Base-by-base conservation (phyloP, 306 rosid genomes). In the Alnus glutinosa region DNA sequence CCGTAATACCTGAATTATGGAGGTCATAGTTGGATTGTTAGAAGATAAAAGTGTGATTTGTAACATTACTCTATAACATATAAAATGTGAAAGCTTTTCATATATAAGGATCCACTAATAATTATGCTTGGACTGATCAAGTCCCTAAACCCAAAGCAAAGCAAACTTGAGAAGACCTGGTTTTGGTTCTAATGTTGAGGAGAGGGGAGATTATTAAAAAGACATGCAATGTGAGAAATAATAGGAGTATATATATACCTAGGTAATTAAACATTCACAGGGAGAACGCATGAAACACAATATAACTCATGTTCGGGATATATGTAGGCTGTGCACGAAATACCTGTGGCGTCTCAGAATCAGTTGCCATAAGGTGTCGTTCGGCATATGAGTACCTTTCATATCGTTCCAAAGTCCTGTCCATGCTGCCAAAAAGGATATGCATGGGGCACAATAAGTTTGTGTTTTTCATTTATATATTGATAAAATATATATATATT, bases 341-440 rank as follows among this genome's bases (percentile, higher is more conserved):
- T 83, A 93, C 97, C 92, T 93, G 87, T 12, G 83, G 48, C 28
- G 28, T 23, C 75, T 85, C 88, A 57, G 78, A 76, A 66, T 70
- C 74, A 59, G 57, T 16, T 69, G 78, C 52, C 30, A 49, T 79
- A 50, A 76, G 11, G 10, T 76, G 85, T 69, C 75, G 74, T 70
- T 85, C 87, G 16, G 85, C 77, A 37, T 55, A 64, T 5, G 88
- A 44, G 50, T 84, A 83, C 69, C 88, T 84, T 71, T 91, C 97
- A 54, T 91, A 92, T 71, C 90, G 79, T 77, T 92, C 96, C 75
- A 93, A 77, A 55, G 86, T 68, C 15, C 37, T 76, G 48, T 88
- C 93, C 88, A 93, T 71, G 78, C 98, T 93, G 88, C 73, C 70
- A 63, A 80, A 78, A 71, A 73, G 16, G 55, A 57, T 81, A 67